Evolutionary conservation across 306 rosid species (phyloP).

Genomic region (Lathyrus sativus): DNA sequence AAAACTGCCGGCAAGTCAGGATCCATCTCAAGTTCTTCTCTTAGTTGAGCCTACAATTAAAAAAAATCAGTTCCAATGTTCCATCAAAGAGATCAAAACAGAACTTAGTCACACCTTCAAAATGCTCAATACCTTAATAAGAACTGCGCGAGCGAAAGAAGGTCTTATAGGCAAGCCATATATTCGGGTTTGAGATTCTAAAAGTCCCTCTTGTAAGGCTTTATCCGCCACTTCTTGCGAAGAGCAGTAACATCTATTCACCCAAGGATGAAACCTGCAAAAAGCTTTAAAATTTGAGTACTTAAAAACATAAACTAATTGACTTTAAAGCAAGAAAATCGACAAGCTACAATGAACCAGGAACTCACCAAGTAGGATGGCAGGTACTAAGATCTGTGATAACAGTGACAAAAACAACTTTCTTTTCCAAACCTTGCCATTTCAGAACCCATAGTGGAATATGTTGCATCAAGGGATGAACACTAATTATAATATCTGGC

Average conservation of each 20-base stretch:
- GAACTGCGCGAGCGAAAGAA: constrained; percentile 85
- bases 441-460: constrained; percentile 99
- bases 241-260: constrained; percentile 91
- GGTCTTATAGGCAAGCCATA: constrained; percentile 95
- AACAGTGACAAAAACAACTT: constrained; percentile 85
- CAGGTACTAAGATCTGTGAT: constrained; percentile 89
- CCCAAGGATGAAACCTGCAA: constrained; percentile 93
- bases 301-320: constrained; percentile 23
- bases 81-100: constrained; percentile 24
- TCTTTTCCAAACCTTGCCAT: constrained; percentile 95
- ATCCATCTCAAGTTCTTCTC: constrained; percentile 88
- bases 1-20: constrained; percentile 83
- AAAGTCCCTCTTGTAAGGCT: constrained; percentile 75
- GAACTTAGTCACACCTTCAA: not conserved
- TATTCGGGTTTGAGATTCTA: constrained; percentile 68
- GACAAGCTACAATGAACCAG: not conserved
- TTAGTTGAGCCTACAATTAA: constrained; percentile 63
- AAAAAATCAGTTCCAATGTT: constrained; percentile 8
- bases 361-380: constrained; percentile 89
- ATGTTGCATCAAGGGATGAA: constrained; percentile 98
- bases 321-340: constrained; percentile 20
- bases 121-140: constrained; percentile 53
- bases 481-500: constrained; percentile 95
- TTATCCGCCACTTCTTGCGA: constrained; percentile 83
- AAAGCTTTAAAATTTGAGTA: constrained; percentile 33